phyloP scores from a whole-genome alignment of 75 land plant species.

The Isoetes taiwanensis region DNA sequence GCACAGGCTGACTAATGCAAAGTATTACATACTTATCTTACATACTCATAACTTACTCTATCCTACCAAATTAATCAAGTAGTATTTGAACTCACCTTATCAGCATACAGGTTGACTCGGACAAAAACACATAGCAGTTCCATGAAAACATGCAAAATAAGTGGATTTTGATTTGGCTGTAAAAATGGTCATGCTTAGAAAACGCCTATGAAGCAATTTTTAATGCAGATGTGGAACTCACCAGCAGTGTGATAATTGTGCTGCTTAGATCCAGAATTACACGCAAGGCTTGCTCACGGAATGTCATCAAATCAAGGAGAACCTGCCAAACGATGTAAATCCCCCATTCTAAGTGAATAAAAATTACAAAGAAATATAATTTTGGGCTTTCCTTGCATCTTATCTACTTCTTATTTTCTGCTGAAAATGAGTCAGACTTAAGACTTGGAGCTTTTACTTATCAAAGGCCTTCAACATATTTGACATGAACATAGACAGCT shows the following conservation, averaged over 20 bases:
- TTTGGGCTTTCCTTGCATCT: neutral
- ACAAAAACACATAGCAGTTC: slow-evolving; percentile 90
- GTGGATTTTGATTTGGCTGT: slow-evolving; percentile 98
- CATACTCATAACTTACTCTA: too few species aligned
- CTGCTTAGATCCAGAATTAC: slow-evolving; percentile 94
- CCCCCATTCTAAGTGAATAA: neutral
- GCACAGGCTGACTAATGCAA: too few species aligned
- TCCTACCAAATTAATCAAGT: too few species aligned
- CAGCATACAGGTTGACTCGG: slow-evolving; percentile 76
- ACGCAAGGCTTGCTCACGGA: slow-evolving; percentile 91
- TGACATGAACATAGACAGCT: neutral
- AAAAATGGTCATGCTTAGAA: too few species aligned
- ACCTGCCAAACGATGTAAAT: slow-evolving; percentile 30
- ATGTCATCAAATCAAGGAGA: slow-evolving; percentile 93
- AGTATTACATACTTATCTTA: too few species aligned
- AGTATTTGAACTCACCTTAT: slow-evolving; percentile 49
- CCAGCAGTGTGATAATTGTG: slow-evolving; percentile 93
- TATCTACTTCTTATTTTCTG: neutral
- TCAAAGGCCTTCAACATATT: neutral
- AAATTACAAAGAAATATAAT: neutral
- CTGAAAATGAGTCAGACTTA: neutral
- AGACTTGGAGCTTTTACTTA: neutral
- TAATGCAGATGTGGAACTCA: slow-evolving; percentile 20
- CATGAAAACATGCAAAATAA: slow-evolving; percentile 93
- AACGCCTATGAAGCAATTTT: neutral